A percentile compares a stretch with the other conserved stretches of the same genome.
Conservation (phyloP, 371 early-diverging fungal species). For the Rhizopus microsporus region DNA sequence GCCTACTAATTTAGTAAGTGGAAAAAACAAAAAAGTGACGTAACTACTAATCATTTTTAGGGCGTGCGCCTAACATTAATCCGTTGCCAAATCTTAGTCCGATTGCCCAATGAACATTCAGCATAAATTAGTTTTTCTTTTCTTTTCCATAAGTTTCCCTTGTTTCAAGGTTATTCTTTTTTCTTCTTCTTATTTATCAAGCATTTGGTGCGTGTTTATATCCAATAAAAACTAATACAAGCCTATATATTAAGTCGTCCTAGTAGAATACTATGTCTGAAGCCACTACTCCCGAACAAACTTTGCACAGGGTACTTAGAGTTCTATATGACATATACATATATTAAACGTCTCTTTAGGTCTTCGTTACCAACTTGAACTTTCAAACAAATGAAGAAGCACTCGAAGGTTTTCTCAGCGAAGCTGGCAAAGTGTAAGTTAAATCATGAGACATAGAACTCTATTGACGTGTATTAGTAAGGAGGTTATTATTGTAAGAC, state of each 20-base stretch:
- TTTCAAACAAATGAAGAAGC: conserved; percentile 80
- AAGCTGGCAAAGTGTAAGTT: conserved; percentile 77
- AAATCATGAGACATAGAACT: not conserved
- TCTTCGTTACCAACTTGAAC: conserved; percentile 94
- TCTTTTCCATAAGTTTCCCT: conserved; percentile 3
- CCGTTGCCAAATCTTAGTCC: too few relatives aligned
- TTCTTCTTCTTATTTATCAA: too few relatives aligned
- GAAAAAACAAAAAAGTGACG: too few relatives aligned
- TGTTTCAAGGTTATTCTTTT: not conserved
- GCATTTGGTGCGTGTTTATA: too few relatives aligned
- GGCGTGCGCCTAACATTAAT: too few relatives aligned
- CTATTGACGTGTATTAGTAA: conserved; percentile 8
- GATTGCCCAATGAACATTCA: not conserved
- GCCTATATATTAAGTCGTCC: not conserved
- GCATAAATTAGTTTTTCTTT: not conserved
- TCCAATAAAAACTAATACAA: too few relatives aligned
- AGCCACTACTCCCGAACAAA: conserved; percentile 2
- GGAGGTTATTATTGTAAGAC: conserved; percentile 13
- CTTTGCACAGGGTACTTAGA: not conserved
- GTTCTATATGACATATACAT: not conserved
- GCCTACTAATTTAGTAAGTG: too few relatives aligned
- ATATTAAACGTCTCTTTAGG: conserved; percentile 41
- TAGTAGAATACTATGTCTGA: conserved; percentile 1
- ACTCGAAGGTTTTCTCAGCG: conserved; percentile 73
- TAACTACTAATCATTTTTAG: too few relatives aligned